Evolutionary conservation across 2,329 filamentous ascomycete genomes (phyloP).

Genomic region (Zasmidium cellare): DNA sequence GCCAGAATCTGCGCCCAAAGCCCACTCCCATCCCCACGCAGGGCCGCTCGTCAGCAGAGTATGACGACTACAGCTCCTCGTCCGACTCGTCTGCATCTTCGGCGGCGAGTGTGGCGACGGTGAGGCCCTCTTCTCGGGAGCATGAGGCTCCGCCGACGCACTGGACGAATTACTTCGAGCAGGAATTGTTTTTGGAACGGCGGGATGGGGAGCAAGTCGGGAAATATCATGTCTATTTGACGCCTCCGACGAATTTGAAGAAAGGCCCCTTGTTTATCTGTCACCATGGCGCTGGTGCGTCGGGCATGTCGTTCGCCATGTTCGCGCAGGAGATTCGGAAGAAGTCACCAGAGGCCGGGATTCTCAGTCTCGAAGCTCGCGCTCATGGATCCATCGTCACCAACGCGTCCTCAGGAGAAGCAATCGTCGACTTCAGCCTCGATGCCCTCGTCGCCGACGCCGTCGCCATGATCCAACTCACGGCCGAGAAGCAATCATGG

Average conservation of each 20-base stretch:
- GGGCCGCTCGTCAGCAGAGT: constrained; percentile 31
- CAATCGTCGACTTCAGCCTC: constrained; percentile 67
- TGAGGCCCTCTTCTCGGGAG: constrained; percentile 34
- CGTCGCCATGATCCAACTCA: constrained; percentile 65
- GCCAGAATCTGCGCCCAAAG: constrained; percentile 16
- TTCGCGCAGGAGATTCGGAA: constrained; percentile 76
- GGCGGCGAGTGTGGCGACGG: constrained; percentile 71
- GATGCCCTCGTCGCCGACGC: constrained; percentile 73
- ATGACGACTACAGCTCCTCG: constrained; percentile 24
- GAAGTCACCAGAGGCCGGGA: constrained; percentile 73
- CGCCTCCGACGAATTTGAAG: constrained; percentile 62
- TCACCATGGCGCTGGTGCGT: constrained; percentile 93
- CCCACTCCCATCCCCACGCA: constrained; percentile 20
- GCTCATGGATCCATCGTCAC: constrained; percentile 77
- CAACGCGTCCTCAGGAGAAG: constrained; percentile 35
- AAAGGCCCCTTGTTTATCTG: constrained; percentile 83
- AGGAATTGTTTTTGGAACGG: constrained; percentile 73
- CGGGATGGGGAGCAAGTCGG: constrained; percentile 49
- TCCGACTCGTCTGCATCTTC: constrained; percentile 79
- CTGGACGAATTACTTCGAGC: constrained; percentile 90
- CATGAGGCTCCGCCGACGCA: constrained; percentile 63
- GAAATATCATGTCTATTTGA: constrained; percentile 83
- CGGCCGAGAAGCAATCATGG: constrained; percentile 72
- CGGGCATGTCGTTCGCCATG: constrained; percentile 85
- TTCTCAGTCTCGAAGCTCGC: constrained; percentile 82